A percentile compares a stretch with the other conserved stretches of the same genome.
Evolutionary conservation across 2,329 filamentous ascomycete genomes (phyloP).

Genomic region (Penicillium sp.): DNA sequence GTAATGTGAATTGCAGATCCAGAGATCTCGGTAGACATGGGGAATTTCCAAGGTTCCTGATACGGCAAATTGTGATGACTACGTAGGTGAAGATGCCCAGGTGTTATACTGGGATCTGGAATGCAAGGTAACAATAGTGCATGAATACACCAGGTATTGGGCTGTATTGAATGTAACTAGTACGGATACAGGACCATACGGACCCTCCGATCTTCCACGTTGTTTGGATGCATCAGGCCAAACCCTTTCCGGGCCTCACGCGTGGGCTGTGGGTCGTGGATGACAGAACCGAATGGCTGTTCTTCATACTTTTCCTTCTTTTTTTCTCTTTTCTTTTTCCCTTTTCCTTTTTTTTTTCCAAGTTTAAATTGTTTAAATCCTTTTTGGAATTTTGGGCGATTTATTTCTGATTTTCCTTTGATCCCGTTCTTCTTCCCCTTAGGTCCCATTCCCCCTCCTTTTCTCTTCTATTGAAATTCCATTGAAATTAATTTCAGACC

Average conservation of each 20-base stretch:
- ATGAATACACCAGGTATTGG: not conserved
- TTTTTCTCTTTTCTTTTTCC: slow-evolving; percentile 6
- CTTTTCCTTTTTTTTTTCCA: slow-evolving; percentile 1
- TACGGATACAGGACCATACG: slow-evolving; percentile 13
- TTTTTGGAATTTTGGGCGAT: slow-evolving; percentile 1
- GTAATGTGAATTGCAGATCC: too few relatives aligned
- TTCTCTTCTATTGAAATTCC: slow-evolving; percentile 10
- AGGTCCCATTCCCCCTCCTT: slow-evolving; percentile 3
- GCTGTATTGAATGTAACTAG: not conserved
- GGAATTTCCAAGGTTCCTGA: too few relatives aligned
- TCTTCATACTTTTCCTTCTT: slow-evolving; percentile 24
- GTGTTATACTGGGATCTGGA: too few relatives aligned
- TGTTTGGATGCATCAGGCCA: slow-evolving; percentile 40
- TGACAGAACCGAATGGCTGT: slow-evolving; percentile 37
- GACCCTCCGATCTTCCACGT: slow-evolving; percentile 36
- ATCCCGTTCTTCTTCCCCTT: slow-evolving; percentile 6
- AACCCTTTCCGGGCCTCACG: slow-evolving; percentile 36
- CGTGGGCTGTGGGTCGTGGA: slow-evolving; percentile 40
- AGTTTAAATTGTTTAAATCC: slow-evolving; percentile 1
- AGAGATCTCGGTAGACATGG: too few relatives aligned
- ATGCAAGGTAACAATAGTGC: too few relatives aligned
- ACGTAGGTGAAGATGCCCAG: too few relatives aligned
- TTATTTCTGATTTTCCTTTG: not conserved
- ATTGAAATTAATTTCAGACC: slow-evolving; percentile 6
- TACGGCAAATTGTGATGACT: too few relatives aligned